Conservation (phyloP, 176 grass and related monocot species). For the Zoysia pacifica region DNA sequence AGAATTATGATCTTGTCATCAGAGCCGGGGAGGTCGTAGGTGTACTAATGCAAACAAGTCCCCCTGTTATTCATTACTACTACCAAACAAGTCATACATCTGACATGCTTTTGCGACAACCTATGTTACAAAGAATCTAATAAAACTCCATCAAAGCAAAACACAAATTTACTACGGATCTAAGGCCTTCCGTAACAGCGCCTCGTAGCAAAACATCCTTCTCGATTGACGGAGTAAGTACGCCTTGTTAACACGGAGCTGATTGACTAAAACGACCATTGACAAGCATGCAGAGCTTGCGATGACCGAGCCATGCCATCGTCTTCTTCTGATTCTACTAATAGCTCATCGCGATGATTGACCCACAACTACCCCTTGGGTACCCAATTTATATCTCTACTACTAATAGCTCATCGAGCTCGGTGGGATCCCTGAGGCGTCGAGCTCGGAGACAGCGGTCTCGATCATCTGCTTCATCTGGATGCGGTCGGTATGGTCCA, state of each 20-base stretch:
- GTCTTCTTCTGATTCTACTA: background rate
- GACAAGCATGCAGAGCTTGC: background rate
- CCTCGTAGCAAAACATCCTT: background rate
- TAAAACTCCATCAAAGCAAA: no score
- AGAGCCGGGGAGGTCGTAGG: no score
- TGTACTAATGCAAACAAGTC: no score
- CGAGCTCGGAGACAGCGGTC: background rate
- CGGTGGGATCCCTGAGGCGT: background rate
- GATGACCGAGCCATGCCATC: no score
- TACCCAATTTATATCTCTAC: no score
- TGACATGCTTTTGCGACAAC: no score
- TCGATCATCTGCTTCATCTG: conserved; percentile 33
- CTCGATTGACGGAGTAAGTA: background rate
- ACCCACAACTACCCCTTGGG: no score
- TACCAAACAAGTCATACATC: no score
- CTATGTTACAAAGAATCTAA: no score
- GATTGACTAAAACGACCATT: background rate
- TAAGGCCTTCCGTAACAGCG: background rate
- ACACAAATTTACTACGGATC: background rate
- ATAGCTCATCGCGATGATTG: background rate
- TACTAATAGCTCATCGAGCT: conserved; percentile 43
- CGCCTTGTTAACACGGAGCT: background rate
- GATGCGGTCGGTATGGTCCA: conserved; percentile 13
- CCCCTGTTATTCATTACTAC: no score
- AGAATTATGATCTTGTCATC: no score